These are phyloP conservation scores for Exophiala xenobiotica DNA, from an alignment of 2,329 filamentous ascomycete species.

Conservation along the genomic window DNA sequence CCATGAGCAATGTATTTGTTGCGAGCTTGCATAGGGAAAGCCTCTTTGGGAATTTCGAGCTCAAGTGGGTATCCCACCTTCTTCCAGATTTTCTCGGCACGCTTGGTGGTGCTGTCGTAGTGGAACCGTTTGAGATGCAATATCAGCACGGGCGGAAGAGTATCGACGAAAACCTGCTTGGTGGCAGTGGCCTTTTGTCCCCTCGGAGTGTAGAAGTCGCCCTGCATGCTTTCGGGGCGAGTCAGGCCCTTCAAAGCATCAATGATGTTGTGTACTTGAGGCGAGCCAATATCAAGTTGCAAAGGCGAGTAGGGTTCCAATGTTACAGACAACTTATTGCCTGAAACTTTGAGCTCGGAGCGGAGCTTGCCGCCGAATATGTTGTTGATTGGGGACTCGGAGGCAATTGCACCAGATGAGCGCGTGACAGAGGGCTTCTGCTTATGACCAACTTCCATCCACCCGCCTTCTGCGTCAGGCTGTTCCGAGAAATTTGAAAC, in stretches of 20 bases:
- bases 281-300: conserved; percentile 88
- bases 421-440: conserved; percentile 84
- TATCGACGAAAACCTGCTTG: conserved; percentile 94
- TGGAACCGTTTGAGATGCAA: conserved; percentile 97
- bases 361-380: conserved; percentile 91
- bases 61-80: conserved; percentile 94
- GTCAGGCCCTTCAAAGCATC: conserved; percentile 87
- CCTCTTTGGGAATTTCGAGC: conserved; percentile 87
- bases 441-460: conserved; percentile 91
- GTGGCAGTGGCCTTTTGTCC: conserved; percentile 76
- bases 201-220: conserved; percentile 76
- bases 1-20: conserved; percentile 64
- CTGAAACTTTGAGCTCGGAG: conserved; percentile 83
- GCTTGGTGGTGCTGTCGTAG: conserved; percentile 77
- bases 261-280: conserved; percentile 83
- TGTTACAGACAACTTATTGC: conserved; percentile 86
- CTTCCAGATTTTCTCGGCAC: conserved; percentile 98
- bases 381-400: conserved; percentile 81
- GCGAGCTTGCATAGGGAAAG: conserved; percentile 74
- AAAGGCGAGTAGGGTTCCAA: conserved; percentile 91
- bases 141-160: conserved; percentile 84
- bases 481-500: conserved; percentile 48
- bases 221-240: conserved; percentile 77
- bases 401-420: conserved; percentile 71
- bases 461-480: conserved; percentile 60